Conservation (phyloP, 768 basidiomycete genomes). For the Megacollybia marginata region DNA sequence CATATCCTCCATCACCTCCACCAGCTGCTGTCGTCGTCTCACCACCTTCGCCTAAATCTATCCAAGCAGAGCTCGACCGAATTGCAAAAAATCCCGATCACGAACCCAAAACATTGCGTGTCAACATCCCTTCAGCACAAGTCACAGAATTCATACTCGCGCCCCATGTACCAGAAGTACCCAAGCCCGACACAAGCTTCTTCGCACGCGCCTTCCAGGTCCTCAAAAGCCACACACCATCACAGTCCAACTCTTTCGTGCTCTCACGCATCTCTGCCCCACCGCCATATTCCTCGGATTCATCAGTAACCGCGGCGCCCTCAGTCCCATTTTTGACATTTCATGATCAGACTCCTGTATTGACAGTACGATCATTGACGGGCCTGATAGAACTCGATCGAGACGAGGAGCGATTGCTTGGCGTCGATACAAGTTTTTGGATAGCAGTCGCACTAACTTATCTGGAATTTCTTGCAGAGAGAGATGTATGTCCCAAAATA, state of each 20-base stretch:
- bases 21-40: constrained; percentile 19
- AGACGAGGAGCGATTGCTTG: constrained; percentile 46
- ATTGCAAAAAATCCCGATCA: constrained; percentile 12
- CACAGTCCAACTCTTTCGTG: constrained; percentile 58
- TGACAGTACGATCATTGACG: constrained; percentile 47
- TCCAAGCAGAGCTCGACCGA: constrained; percentile 21
- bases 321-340: constrained; percentile 45
- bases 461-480: constrained; percentile 68
- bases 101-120: constrained; percentile 13
- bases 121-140: constrained; percentile 22
- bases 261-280: constrained; percentile 33
- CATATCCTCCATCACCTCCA: constrained; percentile 53
- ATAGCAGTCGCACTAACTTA: constrained; percentile 69
- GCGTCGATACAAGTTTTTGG: constrained; percentile 75
- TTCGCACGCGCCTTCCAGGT: constrained; percentile 43
- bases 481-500: constrained; percentile 48
- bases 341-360: constrained; percentile 64
- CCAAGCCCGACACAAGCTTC: constrained; percentile 28
- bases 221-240: constrained; percentile 42
- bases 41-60: constrained; percentile 26
- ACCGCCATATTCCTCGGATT: constrained; percentile 25
- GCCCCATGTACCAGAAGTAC: constrained; percentile 32
- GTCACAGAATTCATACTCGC: constrained; percentile 48
- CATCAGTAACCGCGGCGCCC: constrained; percentile 9
- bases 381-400: constrained; percentile 61